Conservation (phyloP, 2,329 filamentous ascomycete genomes). For the Cercospora berteroae region DNA sequence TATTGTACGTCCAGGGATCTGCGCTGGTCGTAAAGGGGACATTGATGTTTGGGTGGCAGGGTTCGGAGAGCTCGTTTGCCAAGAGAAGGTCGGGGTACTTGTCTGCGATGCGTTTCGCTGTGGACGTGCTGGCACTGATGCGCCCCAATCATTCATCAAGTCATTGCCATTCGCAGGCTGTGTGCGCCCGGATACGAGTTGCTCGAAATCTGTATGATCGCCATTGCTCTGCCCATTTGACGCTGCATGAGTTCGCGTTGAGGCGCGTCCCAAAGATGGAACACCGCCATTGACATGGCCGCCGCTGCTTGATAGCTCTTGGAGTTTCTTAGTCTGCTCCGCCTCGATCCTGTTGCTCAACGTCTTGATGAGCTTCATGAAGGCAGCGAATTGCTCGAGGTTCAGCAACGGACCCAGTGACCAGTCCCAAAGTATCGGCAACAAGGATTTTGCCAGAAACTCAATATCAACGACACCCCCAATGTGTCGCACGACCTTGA, state of each 20-base stretch:
- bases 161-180: slow-evolving; percentile 39
- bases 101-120: slow-evolving; percentile 14
- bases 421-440: slow-evolving; percentile 90
- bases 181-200: slow-evolving; percentile 77
- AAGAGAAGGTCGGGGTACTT: slow-evolving; percentile 44
- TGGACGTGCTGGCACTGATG: slow-evolving; percentile 29
- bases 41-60: background rate
- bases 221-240: slow-evolving; percentile 59
- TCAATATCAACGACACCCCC: slow-evolving; percentile 80
- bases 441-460: slow-evolving; percentile 85
- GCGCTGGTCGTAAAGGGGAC: slow-evolving; percentile 20
- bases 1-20: slow-evolving; percentile 30
- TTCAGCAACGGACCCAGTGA: slow-evolving; percentile 85
- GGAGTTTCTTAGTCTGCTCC: slow-evolving; percentile 84
- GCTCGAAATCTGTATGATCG: slow-evolving; percentile 78
- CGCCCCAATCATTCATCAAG: slow-evolving; percentile 46
- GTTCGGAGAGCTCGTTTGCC: slow-evolving; percentile 39
- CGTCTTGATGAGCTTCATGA: slow-evolving; percentile 83
- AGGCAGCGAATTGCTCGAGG: slow-evolving; percentile 77
- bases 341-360: slow-evolving; percentile 78
- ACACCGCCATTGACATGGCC: slow-evolving; percentile 34
- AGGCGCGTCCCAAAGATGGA: slow-evolving; percentile 68
- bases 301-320: slow-evolving; percentile 69
- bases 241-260: slow-evolving; percentile 41
- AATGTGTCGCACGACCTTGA: slow-evolving; percentile 81